Base-by-base conservation (phyloP, 75 land plant species). In the Adiantum capillusveneris region DNA sequence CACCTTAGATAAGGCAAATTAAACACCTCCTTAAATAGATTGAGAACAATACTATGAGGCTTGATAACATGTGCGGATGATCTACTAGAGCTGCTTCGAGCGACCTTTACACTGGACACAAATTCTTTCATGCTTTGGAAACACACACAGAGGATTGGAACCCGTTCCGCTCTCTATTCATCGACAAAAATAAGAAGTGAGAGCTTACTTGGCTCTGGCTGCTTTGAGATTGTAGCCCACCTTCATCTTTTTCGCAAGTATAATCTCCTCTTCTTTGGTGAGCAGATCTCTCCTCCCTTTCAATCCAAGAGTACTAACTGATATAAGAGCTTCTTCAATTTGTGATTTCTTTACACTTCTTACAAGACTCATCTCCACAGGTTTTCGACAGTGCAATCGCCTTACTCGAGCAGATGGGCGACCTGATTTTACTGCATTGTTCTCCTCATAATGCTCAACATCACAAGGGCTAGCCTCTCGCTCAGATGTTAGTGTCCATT, bases 201-300 rank as follows among this genome's bases (percentile, higher is more conserved):
- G 50, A 46, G 13, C 73, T 41, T 69, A 85, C 96, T 77, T 83
- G 26, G 59, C 60, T 62, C 53, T 90, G 27, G 75, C 81, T 20
- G 80, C 78, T 57, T 75, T 77, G 29, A 90, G 56, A 26, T 56
- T 48, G 44, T 79, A 68, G 16, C 96, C 96, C 60, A 55, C 64
- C 57, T 75, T 75, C 25, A 90, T 74, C 61, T 76, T 83, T 63
- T 77, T 69, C 0, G 87, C 83, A 2, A 90, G 67, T 29, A 59
- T 59, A 12, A 85, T 73, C 51, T 86, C 96, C 57, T 90, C 84
- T 13, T 71, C 67, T 65, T 80, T 85, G 12, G 79, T 76, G 53
- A 90, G 84, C 51, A 90, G 52, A 29, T 76, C 75, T 27, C 76
- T 75, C 62, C 63, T 74, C 2, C 67, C 21, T 0, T 66, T 69